Evolutionary conservation across 768 basidiomycete species (phyloP).

Genomic region (Termitomyces sp.): DNA sequence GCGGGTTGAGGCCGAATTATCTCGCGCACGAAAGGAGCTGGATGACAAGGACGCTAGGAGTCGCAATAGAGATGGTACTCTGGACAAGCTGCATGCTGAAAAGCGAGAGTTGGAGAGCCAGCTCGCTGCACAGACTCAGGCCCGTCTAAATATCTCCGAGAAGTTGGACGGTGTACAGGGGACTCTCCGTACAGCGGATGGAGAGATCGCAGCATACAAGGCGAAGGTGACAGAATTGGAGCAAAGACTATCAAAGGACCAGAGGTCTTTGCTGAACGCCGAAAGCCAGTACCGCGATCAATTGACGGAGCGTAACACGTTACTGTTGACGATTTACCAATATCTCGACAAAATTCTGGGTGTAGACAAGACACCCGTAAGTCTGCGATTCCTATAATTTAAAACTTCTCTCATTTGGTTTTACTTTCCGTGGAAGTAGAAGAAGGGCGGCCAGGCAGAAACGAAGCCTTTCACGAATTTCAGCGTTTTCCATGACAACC

Average conservation of each 20-base stretch:
- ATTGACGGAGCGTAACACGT: slow-evolving; percentile 88
- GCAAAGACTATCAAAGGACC: slow-evolving; percentile 77
- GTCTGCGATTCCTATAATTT: slow-evolving; percentile 25
- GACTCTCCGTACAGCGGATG: slow-evolving; percentile 63
- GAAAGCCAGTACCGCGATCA: slow-evolving; percentile 90
- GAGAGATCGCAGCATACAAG: slow-evolving; percentile 60
- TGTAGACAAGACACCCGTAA: slow-evolving; percentile 79
- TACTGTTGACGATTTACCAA: slow-evolving; percentile 90
- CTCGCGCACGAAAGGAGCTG: slow-evolving; percentile 67
- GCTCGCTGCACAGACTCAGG: slow-evolving; percentile 84
- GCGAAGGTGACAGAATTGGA: slow-evolving; percentile 74
- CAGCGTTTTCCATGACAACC: slow-evolving; percentile 89
- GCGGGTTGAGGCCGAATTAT: slow-evolving; percentile 75
- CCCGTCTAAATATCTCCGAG: slow-evolving; percentile 81
- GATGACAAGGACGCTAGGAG: slow-evolving; percentile 62
- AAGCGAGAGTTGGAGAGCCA: slow-evolving; percentile 79
- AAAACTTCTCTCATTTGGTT: not conserved
- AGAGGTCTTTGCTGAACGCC: slow-evolving; percentile 63
- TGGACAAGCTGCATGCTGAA: slow-evolving; percentile 78
- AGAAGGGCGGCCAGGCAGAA: slow-evolving; percentile 73
- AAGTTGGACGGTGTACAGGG: slow-evolving; percentile 78
- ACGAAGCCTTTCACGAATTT: slow-evolving; percentile 96
- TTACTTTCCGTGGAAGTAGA: slow-evolving; percentile 38
- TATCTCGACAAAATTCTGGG: slow-evolving; percentile 94
- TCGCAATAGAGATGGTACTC: slow-evolving; percentile 66